phyloP scores from a whole-genome alignment of 495 filamentous ascomycete genomes.

The Lasiosphaeris hirsuta region DNA sequence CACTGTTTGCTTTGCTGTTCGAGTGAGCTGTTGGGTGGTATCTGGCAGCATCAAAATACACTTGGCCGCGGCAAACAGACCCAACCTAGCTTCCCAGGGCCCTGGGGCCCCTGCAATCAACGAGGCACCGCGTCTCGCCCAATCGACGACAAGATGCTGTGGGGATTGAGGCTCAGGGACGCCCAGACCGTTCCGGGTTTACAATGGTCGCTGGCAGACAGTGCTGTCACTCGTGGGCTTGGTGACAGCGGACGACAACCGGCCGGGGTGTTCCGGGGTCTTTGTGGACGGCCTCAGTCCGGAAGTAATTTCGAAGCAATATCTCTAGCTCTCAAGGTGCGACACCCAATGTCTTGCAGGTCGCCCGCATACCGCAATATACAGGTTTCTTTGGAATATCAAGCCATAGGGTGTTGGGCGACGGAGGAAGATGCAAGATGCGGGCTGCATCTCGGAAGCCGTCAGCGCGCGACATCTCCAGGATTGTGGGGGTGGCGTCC shows the following conservation, averaged over 20 bases:
- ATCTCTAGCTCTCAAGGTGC: conserved; percentile 1
- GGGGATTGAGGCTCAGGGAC: conserved; percentile 13
- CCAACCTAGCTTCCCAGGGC: neutral
- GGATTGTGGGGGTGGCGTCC: too few relatives aligned
- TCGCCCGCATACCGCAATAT: neutral
- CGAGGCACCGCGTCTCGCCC: neutral
- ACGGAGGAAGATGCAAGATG: neutral
- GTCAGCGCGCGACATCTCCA: too few relatives aligned
- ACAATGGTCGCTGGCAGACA: too few relatives aligned
- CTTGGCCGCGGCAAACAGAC: neutral
- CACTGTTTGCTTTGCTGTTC: too few relatives aligned
- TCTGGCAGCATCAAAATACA: neutral
- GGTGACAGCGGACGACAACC: neutral
- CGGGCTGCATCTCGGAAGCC: too few relatives aligned
- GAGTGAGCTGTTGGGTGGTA: too few relatives aligned
- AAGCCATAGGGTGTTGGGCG: neutral
- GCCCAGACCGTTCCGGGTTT: neutral
- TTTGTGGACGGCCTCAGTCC: conserved; percentile 1
- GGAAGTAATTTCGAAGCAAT: conserved; percentile 8
- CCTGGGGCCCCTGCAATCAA: conserved; percentile 11
- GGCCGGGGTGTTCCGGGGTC: neutral
- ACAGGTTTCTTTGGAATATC: neutral
- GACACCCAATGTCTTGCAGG: neutral
- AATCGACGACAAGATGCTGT: conserved; percentile 8
- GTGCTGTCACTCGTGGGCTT: neutral